Percentiles rank a stretch among this genome's conserved stretches.
phyloP scores from a whole-genome alignment of 257 asterid genomes.

The Solanum boliviense region DNA sequence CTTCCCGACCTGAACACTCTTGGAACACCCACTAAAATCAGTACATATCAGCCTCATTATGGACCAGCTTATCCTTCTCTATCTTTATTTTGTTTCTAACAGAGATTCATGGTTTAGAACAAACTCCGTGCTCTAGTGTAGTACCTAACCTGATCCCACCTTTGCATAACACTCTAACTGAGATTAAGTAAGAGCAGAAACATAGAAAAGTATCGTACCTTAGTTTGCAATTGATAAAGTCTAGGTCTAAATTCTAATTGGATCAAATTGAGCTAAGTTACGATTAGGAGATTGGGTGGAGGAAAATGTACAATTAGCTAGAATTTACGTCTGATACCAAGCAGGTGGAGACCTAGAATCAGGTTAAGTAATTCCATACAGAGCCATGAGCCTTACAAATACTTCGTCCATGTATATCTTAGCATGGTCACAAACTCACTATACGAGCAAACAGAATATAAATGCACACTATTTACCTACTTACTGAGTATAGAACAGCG shows the following conservation, averaged over 20 bases:
- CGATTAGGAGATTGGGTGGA: neutral
- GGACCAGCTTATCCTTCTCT: neutral
- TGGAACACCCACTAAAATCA: neutral
- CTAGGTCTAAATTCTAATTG: neutral
- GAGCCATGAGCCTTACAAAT: neutral
- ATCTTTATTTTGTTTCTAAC: neutral
- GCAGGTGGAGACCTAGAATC: neutral
- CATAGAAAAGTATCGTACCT: neutral
- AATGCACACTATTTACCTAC: slow-evolving; percentile 4
- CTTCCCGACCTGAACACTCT: neutral
- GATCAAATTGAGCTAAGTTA: neutral
- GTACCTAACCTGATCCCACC: neutral
- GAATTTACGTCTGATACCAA: neutral
- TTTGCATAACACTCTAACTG: neutral
- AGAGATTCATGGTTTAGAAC: neutral
- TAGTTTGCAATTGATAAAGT: neutral
- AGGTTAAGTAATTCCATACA: neutral
- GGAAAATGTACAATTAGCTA: neutral
- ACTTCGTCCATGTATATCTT: neutral
- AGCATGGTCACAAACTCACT: neutral
- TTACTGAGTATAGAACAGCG: slow-evolving; percentile 75
- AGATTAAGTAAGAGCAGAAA: neutral
- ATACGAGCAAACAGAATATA: neutral
- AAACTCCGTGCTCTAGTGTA: neutral
- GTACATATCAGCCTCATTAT: neutral